Conservation (phyloP, 2,329 filamentous ascomycete genomes). For the Neopestalotiopsis rosae region DNA sequence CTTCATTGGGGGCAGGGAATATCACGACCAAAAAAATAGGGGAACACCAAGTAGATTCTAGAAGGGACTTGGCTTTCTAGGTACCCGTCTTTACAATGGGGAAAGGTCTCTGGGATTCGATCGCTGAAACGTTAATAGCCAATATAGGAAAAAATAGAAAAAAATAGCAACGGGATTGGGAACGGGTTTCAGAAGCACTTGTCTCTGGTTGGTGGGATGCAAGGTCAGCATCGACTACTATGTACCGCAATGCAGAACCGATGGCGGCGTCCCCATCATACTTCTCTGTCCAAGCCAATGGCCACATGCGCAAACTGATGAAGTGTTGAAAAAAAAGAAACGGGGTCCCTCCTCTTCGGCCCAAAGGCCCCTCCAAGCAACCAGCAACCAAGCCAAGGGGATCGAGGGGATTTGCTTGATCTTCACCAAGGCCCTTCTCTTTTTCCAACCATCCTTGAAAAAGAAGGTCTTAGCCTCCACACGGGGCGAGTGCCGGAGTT, state of each 20-base stretch:
- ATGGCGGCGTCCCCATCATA: neutral
- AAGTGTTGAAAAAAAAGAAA: no score
- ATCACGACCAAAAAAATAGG: neutral
- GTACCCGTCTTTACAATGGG: slow-evolving; percentile 1
- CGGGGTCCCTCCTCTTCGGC: no score
- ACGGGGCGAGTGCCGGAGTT: neutral
- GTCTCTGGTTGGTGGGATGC: neutral
- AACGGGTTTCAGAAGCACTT: neutral
- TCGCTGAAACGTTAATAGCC: neutral
- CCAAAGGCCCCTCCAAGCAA: no score
- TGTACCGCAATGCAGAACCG: neutral
- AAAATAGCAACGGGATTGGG: neutral
- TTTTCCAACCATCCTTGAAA: neutral
- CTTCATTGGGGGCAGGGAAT: neutral
- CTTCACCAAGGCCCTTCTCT: neutral
- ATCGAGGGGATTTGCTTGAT: neutral
- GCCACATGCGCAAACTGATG: neutral
- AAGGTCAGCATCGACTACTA: neutral
- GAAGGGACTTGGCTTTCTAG: neutral
- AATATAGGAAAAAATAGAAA: neutral
- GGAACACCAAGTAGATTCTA: neutral
- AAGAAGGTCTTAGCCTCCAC: neutral
- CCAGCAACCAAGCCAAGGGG: no score
- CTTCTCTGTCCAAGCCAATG: neutral
- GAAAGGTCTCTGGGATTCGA: neutral